Conservation (phyloP, 768 basidiomycete species). For the Leccinum arenicola region DNA sequence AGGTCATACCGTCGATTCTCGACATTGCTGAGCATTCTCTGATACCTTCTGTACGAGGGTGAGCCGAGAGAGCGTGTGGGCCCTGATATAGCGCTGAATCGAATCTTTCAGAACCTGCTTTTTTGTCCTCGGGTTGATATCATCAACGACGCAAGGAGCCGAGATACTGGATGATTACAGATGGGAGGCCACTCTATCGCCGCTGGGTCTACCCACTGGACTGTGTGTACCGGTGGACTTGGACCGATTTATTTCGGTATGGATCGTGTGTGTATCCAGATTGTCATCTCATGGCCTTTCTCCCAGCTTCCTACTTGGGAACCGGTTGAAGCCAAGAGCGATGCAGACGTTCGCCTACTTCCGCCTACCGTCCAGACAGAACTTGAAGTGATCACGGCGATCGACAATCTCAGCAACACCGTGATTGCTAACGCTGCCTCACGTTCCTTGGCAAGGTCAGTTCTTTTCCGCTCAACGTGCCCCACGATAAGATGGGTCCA, state of each 20-base stretch:
- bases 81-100: slow-evolving; percentile 7
- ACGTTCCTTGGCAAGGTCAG: slow-evolving; percentile 79
- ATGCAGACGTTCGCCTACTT: slow-evolving; percentile 48
- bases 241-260: slow-evolving; percentile 73
- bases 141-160: slow-evolving; percentile 87
- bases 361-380: slow-evolving; percentile 70
- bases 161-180: slow-evolving; percentile 90
- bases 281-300: slow-evolving; percentile 3
- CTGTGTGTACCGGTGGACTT: slow-evolving; percentile 88
- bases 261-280: slow-evolving; percentile 24
- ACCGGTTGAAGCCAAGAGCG: slow-evolving; percentile 29
- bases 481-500: not conserved
- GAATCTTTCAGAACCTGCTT: slow-evolving; percentile 78
- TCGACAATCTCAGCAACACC: slow-evolving; percentile 92
- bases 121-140: slow-evolving; percentile 90
- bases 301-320: slow-evolving; percentile 74
- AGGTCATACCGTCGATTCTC: slow-evolving; percentile 85
- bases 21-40: slow-evolving; percentile 89
- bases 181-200: slow-evolving; percentile 90
- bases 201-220: slow-evolving; percentile 84
- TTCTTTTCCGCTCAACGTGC: slow-evolving; percentile 1
- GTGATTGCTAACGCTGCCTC: slow-evolving; percentile 96
- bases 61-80: slow-evolving; percentile 26
- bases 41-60: slow-evolving; percentile 94
- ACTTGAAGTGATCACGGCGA: slow-evolving; percentile 80